Evolutionary conservation across 2,329 filamentous ascomycete genomes (phyloP).

Genomic region (Endocalyx cinctus): DNA sequence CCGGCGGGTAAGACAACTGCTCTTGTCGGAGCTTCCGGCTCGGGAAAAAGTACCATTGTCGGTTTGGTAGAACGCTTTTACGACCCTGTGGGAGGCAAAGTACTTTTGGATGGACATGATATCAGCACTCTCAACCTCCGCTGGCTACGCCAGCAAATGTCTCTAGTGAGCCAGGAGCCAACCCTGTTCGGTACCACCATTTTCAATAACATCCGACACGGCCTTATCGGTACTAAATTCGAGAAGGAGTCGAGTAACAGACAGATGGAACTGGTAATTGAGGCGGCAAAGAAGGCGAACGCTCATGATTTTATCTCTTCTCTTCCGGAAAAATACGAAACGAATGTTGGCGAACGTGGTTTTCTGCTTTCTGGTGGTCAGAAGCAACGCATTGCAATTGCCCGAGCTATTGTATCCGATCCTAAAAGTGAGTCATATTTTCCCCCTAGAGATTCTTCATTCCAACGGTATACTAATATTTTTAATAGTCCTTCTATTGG

Average conservation of each 20-base stretch:
- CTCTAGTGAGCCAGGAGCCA: conserved; percentile 89
- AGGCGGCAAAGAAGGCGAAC: conserved; percentile 86
- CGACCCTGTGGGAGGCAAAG: conserved; percentile 73
- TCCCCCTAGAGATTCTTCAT: neutral
- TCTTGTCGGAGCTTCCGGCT: conserved; percentile 88
- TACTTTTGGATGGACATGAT: conserved; percentile 79
- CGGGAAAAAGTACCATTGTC: conserved; percentile 91
- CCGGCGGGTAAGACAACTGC: conserved; percentile 90
- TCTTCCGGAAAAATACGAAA: conserved; percentile 86
- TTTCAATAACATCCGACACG: conserved; percentile 83
- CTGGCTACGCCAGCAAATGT: conserved; percentile 89
- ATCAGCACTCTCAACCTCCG: conserved; percentile 77
- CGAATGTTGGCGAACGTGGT: conserved; percentile 90
- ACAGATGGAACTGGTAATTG: conserved; percentile 65
- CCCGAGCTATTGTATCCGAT: conserved; percentile 82
- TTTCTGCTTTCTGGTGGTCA: conserved; percentile 92
- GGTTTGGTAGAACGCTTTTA: conserved; percentile 94
- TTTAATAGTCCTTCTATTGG: conserved; percentile 69
- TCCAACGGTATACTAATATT: conserved; percentile 3
- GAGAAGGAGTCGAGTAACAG: conserved; percentile 65
- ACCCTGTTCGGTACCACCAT: conserved; percentile 87
- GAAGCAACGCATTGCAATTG: conserved; percentile 95
- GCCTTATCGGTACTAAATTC: conserved; percentile 76
- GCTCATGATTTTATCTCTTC: conserved; percentile 84
- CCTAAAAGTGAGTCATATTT: conserved; percentile 58